Conservation (phyloP, 2,329 filamentous ascomycete species). For the Colletotrichum eleusines region DNA sequence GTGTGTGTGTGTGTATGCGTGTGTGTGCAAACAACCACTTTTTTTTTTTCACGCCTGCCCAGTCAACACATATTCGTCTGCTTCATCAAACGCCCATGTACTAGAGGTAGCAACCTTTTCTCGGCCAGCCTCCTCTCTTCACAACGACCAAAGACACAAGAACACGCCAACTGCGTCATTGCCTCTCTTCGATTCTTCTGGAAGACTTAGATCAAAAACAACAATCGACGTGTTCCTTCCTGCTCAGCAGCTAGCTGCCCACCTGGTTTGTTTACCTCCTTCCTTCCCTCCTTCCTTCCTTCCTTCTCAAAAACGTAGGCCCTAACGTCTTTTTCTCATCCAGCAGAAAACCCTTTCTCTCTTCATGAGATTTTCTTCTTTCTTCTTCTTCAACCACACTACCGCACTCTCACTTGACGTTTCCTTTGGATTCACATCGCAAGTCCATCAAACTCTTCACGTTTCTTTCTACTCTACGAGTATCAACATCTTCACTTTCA, state of each 20-base stretch:
- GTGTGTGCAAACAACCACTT: not conserved
- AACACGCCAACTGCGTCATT: too few species aligned
- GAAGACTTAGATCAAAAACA: slow-evolving; percentile 24
- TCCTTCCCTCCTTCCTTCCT: slow-evolving; percentile 5
- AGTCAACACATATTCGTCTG: not conserved
- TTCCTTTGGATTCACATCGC: not conserved
- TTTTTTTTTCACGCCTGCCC: slow-evolving; percentile 4
- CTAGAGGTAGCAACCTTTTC: slow-evolving; percentile 5
- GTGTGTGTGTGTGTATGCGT: not conserved
- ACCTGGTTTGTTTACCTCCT: slow-evolving; percentile 29
- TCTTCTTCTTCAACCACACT: not conserved
- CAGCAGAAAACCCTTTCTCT: slow-evolving; percentile 1
- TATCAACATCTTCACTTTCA: slow-evolving; percentile 7
- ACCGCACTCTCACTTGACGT: not conserved
- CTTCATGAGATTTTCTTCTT: slow-evolving; percentile 7
- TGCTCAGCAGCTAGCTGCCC: not conserved
- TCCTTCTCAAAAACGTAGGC: slow-evolving; percentile 10
- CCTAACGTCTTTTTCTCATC: slow-evolving; percentile 22
- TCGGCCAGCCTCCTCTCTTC: not conserved
- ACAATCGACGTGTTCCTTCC: slow-evolving; percentile 22
- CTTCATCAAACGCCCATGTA: not conserved
- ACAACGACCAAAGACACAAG: too few species aligned
- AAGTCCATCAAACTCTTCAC: not conserved
- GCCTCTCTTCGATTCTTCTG: slow-evolving; percentile 29
- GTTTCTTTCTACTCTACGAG: slow-evolving; percentile 4